Evolutionary conservation across 2,329 filamentous ascomycete species (phyloP), one percentile per base, ranked within the genome.

Genomic region (Trichoderma guizhouense): DNA sequence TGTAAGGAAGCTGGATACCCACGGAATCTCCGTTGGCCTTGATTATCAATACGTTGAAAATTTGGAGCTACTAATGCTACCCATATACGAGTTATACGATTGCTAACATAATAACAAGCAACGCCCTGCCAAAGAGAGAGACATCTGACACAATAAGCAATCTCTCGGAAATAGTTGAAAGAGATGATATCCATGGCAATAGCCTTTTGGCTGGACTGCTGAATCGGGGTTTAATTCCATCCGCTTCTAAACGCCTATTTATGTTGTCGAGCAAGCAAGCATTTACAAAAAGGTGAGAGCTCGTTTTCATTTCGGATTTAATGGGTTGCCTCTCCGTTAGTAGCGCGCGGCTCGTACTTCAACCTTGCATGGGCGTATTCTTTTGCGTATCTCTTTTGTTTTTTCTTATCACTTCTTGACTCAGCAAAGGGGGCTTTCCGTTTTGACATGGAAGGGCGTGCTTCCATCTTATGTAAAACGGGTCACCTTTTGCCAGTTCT

Each of bases 1-100:
- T 1, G n/a, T 21, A 21, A 21, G 4, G 43, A 21, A 51, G 43
- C 21, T 53, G n/a, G 36, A 63, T 21, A 39, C 32, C 63, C 64
- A 67, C 32, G 64, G 64, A 67, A 67, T 57, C 64, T 67, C 64
- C 64, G 64, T 57, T 65, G 26, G 26, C 26, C 14, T 53, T 32
- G 39, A 51, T 65, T 65, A 53, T 21, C 43, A 65, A 65, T 64
- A 32, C 61, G 8, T 14, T 36, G 61, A 47, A 30, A 21, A 21
- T 12, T 24, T 51, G 43, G 43, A 21, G 7, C 21, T 47, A 47
- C n/a, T 53, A 53, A 53, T 43, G 39, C 39, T 43, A n/a, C 39
- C 39, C 39, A n/a, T 43, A 43, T 43, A 43, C 34, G 34, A 36
- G 34, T 36, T 7, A 43, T 43, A 43, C 39, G 15, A n/a, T 2